Percentiles rank a stretch among this genome's conserved stretches.
phyloP scores from a whole-genome alignment of 306 rosid species.

The Coriaria nepalensis region DNA sequence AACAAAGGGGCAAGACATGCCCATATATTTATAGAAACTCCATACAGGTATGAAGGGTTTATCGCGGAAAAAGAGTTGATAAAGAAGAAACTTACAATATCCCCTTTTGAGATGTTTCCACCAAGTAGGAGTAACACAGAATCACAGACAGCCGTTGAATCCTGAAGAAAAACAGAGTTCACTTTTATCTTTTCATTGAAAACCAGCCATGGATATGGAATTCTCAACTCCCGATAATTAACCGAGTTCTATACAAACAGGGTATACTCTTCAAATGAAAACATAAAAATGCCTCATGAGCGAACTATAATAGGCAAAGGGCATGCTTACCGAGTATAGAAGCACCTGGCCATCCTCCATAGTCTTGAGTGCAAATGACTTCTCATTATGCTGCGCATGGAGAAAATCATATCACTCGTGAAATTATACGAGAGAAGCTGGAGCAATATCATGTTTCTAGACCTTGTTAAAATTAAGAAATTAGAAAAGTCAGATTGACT shows the following conservation, averaged over 20 bases:
- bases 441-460: conserved; percentile 1
- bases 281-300: conserved; percentile 1
- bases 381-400: conserved; percentile 71
- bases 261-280: conserved; percentile 3
- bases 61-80: conserved; percentile 1
- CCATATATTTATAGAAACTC: too few species aligned
- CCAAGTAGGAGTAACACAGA: conserved; percentile 81
- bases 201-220: conserved; percentile 94
- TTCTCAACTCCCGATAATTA: conserved; percentile 76
- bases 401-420: conserved; percentile 12
- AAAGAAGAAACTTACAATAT: conserved; percentile 33
- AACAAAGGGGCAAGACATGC: background rate
- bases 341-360: conserved; percentile 99
- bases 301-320: conserved; percentile 3
- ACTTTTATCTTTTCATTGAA: conserved; percentile 94
- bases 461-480: background rate
- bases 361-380: conserved; percentile 74
- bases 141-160: conserved; percentile 88
- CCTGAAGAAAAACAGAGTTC: conserved; percentile 92
- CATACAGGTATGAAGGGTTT: too few species aligned
- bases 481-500: too few species aligned
- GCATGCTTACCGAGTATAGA: conserved; percentile 58
- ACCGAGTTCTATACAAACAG: conserved; percentile 62
- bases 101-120: conserved; percentile 66
- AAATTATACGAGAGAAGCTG: background rate